Percentiles rank a stretch among this genome's conserved stretches.
phyloP scores from a whole-genome alignment of 2,329 filamentous ascomycete genomes.

The Polytolypa hystricis region DNA sequence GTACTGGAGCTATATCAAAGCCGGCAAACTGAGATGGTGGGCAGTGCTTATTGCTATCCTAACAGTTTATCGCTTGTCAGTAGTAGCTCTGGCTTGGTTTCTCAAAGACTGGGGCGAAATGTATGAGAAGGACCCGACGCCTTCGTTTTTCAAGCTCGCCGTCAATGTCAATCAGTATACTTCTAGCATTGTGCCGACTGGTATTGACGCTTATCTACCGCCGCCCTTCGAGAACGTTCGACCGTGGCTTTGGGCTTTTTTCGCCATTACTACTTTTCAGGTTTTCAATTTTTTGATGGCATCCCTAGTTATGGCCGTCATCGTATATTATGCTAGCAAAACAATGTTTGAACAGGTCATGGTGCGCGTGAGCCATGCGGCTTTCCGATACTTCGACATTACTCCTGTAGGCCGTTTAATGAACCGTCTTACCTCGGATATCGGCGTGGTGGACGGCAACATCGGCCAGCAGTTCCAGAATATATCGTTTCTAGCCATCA shows the following conservation, averaged over 20 bases:
- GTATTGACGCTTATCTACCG: constrained; percentile 43
- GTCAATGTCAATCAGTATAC: constrained; percentile 5
- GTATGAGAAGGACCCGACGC: constrained; percentile 36
- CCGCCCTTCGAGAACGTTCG: constrained; percentile 54
- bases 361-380: constrained; percentile 62
- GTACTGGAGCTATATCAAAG: constrained; percentile 78
- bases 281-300: constrained; percentile 50
- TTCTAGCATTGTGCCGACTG: constrained; percentile 5
- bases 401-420: constrained; percentile 82
- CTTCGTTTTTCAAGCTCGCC: constrained; percentile 10
- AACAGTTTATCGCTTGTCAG: constrained; percentile 50
- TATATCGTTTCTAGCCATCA: constrained; percentile 59
- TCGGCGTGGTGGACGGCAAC: constrained; percentile 61
- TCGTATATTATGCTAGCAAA: constrained; percentile 68
- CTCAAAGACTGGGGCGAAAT: constrained; percentile 80
- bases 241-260: constrained; percentile 65
- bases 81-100: constrained; percentile 64
- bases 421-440: constrained; percentile 85
- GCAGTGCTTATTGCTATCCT: constrained; percentile 51
- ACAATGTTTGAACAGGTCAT: constrained; percentile 64
- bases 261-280: constrained; percentile 52
- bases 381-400: constrained; percentile 82
- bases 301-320: constrained; percentile 59
- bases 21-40: constrained; percentile 69
- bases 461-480: constrained; percentile 63